Base-by-base conservation (phyloP, 192 early-diverging fungal genomes). In the Coemansia sp. region DNA sequence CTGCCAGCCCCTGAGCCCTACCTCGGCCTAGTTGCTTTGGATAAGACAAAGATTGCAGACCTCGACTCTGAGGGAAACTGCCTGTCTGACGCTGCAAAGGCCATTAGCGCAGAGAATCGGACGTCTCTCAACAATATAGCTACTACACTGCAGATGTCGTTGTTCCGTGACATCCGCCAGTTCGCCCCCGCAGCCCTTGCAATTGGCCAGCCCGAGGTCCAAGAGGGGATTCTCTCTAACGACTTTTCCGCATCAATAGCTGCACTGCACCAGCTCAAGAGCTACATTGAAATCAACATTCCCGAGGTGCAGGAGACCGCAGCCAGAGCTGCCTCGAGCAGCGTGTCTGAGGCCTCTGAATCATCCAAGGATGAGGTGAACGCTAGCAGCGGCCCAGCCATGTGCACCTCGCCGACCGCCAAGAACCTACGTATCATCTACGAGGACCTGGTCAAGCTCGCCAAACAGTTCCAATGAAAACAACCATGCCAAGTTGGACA, bases 111-210 rank as follows among this genome's bases (percentile, higher is more conserved):
- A 3, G 46, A 55, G 3, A 64, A 54, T 28, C 58, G 76, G 8
- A 50, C 44, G 12, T 59, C 56, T 25, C 38, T 79, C 31, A 58
- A 66, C 58, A 61, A 60, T 4, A 50, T 70, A 5, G 76, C 76
- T 24, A 64, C 54, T 2, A 57, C 56, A 37, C 64, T 79, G 36
- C 50, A 62, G 10, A 23, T 14, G 46, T 68, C 76, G n/a, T 52
- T 64, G 62, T 79, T 74, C 65, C 67, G 71, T 55, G 71, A 79
- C 68, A 67, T 74, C 20, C 76, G 73, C 55, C 64, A 71, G 65
- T 79, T 74, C 49, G 76, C 67, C 21, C 76, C 76, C 3, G 71
- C 58, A 5, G 71, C 71, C 21, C 49, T 62, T 18, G 76, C 76
- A 0, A 63, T 79, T 10, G 61, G 64, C 53, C 55, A 48, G 25